Evolutionary conservation across 306 rosid species (phyloP), one percentile per base, ranked within the genome.

Genomic region (Sophora flavescens): DNA sequence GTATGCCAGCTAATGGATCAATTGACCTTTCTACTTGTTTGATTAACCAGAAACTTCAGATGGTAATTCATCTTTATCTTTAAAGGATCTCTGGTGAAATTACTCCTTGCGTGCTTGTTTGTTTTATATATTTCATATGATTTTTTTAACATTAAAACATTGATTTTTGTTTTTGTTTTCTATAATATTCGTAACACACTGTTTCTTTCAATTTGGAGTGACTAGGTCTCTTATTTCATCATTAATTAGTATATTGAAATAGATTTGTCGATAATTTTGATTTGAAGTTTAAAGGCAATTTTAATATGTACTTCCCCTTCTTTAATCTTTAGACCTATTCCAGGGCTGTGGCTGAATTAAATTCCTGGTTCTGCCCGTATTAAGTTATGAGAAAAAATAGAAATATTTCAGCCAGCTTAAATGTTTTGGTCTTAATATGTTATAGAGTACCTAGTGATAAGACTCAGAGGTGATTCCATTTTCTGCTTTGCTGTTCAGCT

Each of bases 21-120:
- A 88, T 95, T 73, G 97, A 90, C 82, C 92, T 95, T 66, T 84
- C 97, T 74, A 89, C 92, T 32, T 95, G 97, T 82, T 84, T 95
- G 89, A 84, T 95, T 68, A 80, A 90, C 80, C 98, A 95, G 85
- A 95, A 95, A 85, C 89, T 95, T 68, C 96, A 92, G 68, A 90
- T 95, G 97, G 97, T 95, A 89, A 86, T 79, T 44, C 61, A 51
- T 35, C 45, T 41, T 72, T 82, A 42, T 79, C 75, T 61, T 58
- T 65, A 12, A 74, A 71, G 66, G 58, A 68, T 74, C 75, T 63
- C 78, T 82, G 53, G 63, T 71, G 67, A 74, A 72, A 72, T 72
- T 39, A 10, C 44, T 72, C 41, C 58, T 26, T 63, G 51, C 38
- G 8, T 59, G 57, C 79, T 69, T 39, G 69, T 60, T 75, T 65